Conservation (phyloP, 495 filamentous ascomycete genomes). For the Penicillium lividum region DNA sequence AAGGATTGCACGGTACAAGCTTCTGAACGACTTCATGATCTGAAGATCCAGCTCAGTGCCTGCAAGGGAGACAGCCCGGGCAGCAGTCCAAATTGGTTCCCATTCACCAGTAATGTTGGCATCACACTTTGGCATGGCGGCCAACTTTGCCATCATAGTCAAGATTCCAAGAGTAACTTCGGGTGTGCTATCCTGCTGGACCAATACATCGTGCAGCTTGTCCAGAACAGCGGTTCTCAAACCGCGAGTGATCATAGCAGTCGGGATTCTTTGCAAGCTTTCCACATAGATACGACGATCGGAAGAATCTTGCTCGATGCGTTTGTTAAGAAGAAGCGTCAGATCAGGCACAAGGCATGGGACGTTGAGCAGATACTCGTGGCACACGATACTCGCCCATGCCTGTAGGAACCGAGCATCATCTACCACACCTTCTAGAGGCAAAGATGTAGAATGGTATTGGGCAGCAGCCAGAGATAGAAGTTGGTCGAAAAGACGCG, state of each 20-base stretch:
- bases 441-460: constrained; percentile 29
- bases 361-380: constrained; percentile 45
- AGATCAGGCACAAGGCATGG: constrained; percentile 39
- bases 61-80: constrained; percentile 37
- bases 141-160: constrained; percentile 47
- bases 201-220: constrained; percentile 35
- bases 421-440: constrained; percentile 30
- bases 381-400: constrained; percentile 46
- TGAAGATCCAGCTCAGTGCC: constrained; percentile 42
- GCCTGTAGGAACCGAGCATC: constrained; percentile 41
- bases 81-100: constrained; percentile 43
- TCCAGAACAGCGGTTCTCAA: constrained; percentile 40
- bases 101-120: constrained; percentile 41
- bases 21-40: constrained; percentile 46
- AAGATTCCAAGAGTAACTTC: constrained; percentile 37
- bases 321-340: constrained; percentile 35
- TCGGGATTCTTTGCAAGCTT: constrained; percentile 44
- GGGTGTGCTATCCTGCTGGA: constrained; percentile 31
- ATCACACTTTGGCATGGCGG: constrained; percentile 44
- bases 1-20: constrained; percentile 38
- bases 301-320: constrained; percentile 31
- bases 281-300: constrained; percentile 40
- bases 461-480: constrained; percentile 39
- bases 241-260: constrained; percentile 38
- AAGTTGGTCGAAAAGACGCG: constrained; percentile 37